Conservation (phyloP, 2,329 filamentous ascomycete genomes). For the Colletotrichum orchidophilum region DNA sequence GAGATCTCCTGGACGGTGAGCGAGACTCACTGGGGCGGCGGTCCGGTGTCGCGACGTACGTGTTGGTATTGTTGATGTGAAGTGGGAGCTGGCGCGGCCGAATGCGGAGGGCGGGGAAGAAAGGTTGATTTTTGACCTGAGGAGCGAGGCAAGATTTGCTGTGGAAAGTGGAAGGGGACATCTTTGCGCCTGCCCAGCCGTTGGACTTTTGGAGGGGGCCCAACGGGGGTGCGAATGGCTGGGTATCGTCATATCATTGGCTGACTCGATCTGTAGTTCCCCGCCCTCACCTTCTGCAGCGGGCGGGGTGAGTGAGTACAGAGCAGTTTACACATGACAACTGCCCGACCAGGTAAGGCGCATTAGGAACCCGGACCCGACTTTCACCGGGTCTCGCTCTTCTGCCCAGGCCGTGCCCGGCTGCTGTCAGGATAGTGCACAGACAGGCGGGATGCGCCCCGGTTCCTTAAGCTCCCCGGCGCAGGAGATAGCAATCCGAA, state of each 20-base stretch:
- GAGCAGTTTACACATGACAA: conserved; percentile 24
- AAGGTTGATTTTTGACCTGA: conserved; percentile 32
- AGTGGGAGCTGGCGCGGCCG: conserved; percentile 32
- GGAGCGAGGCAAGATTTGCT: conserved; percentile 33
- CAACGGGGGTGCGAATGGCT: not conserved
- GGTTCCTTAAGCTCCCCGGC: not conserved
- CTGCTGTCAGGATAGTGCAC: conserved; percentile 16
- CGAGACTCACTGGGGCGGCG: conserved; percentile 31
- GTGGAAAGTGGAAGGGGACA: conserved; percentile 21
- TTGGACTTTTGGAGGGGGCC: conserved; percentile 12
- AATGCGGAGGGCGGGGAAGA: conserved; percentile 35
- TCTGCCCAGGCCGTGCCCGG: not conserved
- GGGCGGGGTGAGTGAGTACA: conserved; percentile 16
- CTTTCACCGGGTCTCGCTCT: not conserved
- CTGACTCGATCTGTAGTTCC: not conserved
- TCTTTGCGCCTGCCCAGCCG: conserved; percentile 25
- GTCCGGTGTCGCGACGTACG: conserved; percentile 36
- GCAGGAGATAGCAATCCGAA: not conserved
- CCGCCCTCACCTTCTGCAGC: conserved; percentile 23
- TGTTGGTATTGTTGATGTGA: conserved; percentile 30
- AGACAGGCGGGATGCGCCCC: conserved; percentile 3
- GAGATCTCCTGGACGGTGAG: conserved; percentile 29
- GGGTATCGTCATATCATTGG: conserved; percentile 14
- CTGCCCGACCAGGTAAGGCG: conserved; percentile 8
- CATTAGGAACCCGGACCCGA: not conserved